These are phyloP conservation scores for Peltaster fructicola DNA, from an alignment of 2,329 filamentous ascomycete species.

Conservation along the genomic window DNA sequence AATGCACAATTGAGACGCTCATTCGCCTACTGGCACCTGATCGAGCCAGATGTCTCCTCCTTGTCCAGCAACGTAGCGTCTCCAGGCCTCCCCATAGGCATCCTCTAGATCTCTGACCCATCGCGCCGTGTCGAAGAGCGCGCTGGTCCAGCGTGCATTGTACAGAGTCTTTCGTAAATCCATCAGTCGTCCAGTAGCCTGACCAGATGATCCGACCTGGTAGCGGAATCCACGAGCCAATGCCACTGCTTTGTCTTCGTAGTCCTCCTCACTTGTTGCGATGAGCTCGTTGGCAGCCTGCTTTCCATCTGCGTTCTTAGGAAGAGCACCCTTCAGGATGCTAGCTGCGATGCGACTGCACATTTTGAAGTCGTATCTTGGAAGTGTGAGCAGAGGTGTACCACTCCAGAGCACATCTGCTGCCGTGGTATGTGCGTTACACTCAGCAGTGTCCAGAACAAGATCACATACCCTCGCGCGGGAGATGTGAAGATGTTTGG, in stretches of 20 bases:
- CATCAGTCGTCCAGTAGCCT: constrained; percentile 41
- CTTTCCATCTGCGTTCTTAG: constrained; percentile 47
- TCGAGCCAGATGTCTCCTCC: constrained; percentile 82
- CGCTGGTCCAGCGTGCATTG: constrained; percentile 66
- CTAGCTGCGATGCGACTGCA: constrained; percentile 95
- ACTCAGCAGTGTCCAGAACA: constrained; percentile 93
- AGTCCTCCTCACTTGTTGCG: constrained; percentile 59
- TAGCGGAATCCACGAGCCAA: constrained; percentile 51
- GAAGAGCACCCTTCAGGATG: constrained; percentile 77
- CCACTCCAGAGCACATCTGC: constrained; percentile 94
- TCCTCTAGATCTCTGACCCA: constrained; percentile 84
- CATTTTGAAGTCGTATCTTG: constrained; percentile 95
- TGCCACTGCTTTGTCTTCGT: constrained; percentile 58
- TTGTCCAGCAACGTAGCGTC: constrained; percentile 66
- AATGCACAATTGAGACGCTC: too few relatives aligned
- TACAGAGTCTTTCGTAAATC: constrained; percentile 71
- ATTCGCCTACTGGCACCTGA: constrained; percentile 7
- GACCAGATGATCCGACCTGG: constrained; percentile 14
- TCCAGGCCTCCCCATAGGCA: constrained; percentile 80
- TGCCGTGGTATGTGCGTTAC: constrained; percentile 93
- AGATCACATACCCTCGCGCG: constrained; percentile 83
- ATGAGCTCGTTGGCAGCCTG: constrained; percentile 59
- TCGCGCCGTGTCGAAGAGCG: constrained; percentile 74
- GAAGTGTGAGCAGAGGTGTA: constrained; percentile 76
- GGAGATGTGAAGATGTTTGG: constrained; percentile 85